Evolutionary conservation across 306 rosid genomes (phyloP), one percentile per base, ranked within the genome.

Genomic region (barrel medic (Medicago truncatula)): DNA sequence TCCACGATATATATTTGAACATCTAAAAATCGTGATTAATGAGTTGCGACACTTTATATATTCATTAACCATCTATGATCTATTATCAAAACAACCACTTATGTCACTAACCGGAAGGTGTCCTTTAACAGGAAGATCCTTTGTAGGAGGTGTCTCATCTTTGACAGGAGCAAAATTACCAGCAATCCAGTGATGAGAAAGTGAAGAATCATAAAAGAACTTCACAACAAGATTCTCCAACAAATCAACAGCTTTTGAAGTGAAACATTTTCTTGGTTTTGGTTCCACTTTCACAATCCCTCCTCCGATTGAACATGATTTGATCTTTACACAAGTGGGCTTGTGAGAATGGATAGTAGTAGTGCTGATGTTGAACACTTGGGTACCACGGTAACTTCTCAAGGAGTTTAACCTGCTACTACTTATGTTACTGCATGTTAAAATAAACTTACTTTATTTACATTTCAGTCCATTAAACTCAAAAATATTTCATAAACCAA

Each of bases 121-220:
- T 3, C 98, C 98, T 73, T 72, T 76, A 18, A 95, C 87, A 16
- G 75, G 80, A 36, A 95, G 97, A 47, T 92, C 71, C 71, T 38
- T 84, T 8, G 84, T 73, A 9, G 96, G 97, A 77, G 97, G 93
- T 14, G 96, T 95, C 71, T 95, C 98, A 11, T 83, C 81, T 10
- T 11, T 38, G 4, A 89, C 87, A 15, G 98, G 97, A 75, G 93
- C 88, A 20, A 88, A 92, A 83, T 95, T 95, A 20, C 93, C 93
- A 31, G 86, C 5, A 70, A 95, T 92, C 84, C 90, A 89, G 64
- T 84, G 96, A 41, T 76, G 96, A 23, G 93, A 90, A 50, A 65
- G 83, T 13, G 97, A 83, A 73, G 91, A 40, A 50, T 86, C 93
- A 73, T 87, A 83, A 83, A 89, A 79, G 4, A 83, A 74, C 93